phyloP scores from a whole-genome alignment of 2,329 filamentous ascomycete genomes.

The Raffaelea ambrosiae region DNA sequence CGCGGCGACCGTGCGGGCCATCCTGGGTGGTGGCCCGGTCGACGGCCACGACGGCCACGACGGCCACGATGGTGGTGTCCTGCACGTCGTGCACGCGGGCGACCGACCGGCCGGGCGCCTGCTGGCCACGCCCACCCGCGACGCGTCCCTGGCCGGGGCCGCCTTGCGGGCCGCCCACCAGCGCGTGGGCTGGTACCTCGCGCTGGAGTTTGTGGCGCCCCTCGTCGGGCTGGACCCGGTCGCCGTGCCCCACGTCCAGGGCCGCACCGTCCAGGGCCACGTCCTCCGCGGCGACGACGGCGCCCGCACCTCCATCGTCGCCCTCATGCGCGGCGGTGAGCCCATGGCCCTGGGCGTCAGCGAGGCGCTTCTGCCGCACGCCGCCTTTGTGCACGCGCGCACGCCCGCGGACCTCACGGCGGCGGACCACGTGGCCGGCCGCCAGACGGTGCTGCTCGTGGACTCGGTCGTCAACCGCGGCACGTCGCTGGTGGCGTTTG shows the following conservation, averaged over 20 bases:
- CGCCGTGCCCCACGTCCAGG: slow-evolving; percentile 43
- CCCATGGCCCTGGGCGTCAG: slow-evolving; percentile 52
- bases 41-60: neutral
- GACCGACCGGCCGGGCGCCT: slow-evolving; percentile 35
- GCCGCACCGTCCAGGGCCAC: slow-evolving; percentile 32
- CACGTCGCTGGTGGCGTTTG: slow-evolving; percentile 37
- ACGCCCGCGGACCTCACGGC: slow-evolving; percentile 29
- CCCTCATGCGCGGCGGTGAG: slow-evolving; percentile 56
- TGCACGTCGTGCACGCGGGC: slow-evolving; percentile 32
- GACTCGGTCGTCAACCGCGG: slow-evolving; percentile 56
- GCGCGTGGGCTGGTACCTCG: slow-evolving; percentile 43
- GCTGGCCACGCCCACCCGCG: slow-evolving; percentile 43
- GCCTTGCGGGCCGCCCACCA: slow-evolving; percentile 39
- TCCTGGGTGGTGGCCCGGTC: slow-evolving; percentile 9
- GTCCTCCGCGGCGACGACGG: slow-evolving; percentile 33
- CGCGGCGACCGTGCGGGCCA: slow-evolving; percentile 12
- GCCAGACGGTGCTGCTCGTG: slow-evolving; percentile 40
- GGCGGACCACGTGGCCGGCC: slow-evolving; percentile 26
- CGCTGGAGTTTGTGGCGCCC: slow-evolving; percentile 34
- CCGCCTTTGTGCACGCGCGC: slow-evolving; percentile 41
- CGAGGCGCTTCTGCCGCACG: slow-evolving; percentile 38
- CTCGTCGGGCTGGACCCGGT: slow-evolving; percentile 41
- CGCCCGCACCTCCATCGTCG: slow-evolving; percentile 39
- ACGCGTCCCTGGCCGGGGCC: slow-evolving; percentile 36
- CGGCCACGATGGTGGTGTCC: neutral